Evolutionary conservation across 2,329 filamentous ascomycete genomes (phyloP), one percentile per base, ranked within the genome.

Genomic region (Colletotrichum tropicicola): DNA sequence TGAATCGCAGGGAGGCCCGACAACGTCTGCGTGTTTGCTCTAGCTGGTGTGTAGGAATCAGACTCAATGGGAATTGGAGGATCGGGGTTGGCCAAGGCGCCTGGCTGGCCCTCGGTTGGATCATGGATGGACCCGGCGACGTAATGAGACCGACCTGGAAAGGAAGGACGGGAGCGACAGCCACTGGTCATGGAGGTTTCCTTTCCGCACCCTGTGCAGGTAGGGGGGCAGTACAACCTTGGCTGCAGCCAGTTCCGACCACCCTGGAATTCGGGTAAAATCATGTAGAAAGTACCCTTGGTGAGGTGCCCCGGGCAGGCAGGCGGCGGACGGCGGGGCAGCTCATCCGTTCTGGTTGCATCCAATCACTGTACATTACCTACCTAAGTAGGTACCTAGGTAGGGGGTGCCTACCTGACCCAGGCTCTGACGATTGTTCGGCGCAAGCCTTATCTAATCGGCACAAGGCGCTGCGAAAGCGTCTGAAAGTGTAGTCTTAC

Each of bases 101-200:
- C 45, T 23, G 28, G 48, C 41, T 48, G 35, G 48, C 47, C 47
- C 56, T 64, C 41, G 55, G 56, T 54, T 54, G 60, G 47, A 64
- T 60, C 60, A 54, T 48, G 48, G 60, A 64, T 64, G 56, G 60
- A 49, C 56, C 60, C 41, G 28, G 56, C 60, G 60, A 64, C 60
- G 60, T 64, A 64, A 54, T 64, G 15, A 60, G 60, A 47, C 55
- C n/a, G 56, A 37, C 37, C 43, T 51, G 47, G 47, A 63, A 59
- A 59, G 55, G 60, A 53, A 47, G 53, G 35, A 45, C 44, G 53
- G 53, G 51, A 61, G n/a, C 15, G 56, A 52, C 6, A 35, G 35
- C 30, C 15, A 15, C n/a, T 53, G 55, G 25, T 8, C 25, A n/a
- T 52, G 45, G 19, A 59, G 56, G 45, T 41, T 30, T 32, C 45